Conservation (phyloP, 208 protist genomes). For the Acanthamoeba lenticulata region DNA sequence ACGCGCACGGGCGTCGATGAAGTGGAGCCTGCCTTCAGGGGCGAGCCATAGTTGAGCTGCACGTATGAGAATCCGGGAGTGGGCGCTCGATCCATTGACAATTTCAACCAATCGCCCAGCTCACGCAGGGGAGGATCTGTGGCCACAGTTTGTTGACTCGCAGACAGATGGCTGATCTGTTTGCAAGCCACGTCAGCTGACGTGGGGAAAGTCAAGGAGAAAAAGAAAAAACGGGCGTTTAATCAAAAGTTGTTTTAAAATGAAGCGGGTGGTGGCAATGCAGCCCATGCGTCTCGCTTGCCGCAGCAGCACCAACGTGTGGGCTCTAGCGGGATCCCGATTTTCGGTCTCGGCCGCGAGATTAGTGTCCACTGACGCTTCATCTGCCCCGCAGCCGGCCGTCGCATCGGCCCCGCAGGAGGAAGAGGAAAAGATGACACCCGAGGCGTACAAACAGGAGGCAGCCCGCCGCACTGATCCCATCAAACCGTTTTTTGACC, state of each 20-base stretch:
- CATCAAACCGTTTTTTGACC: neutral
- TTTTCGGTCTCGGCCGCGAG: neutral
- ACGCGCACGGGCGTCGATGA: neutral
- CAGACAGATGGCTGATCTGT: neutral
- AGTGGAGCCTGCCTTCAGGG: neutral
- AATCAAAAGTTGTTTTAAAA: neutral
- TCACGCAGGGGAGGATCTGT: too few relatives aligned
- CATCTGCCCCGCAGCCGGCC: neutral
- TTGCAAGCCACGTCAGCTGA: neutral
- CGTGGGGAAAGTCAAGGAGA: neutral
- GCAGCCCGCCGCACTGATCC: neutral
- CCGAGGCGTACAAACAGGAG: conserved; percentile 8
- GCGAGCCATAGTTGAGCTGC: neutral
- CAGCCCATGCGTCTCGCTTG: neutral
- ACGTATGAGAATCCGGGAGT: neutral
- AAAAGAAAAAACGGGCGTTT: neutral
- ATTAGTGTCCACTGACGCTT: neutral
- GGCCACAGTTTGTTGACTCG: too few relatives aligned
- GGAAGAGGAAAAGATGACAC: neutral
- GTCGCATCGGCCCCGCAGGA: neutral
- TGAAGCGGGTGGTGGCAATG: neutral
- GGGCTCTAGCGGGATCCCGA: too few relatives aligned
- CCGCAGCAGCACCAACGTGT: neutral
- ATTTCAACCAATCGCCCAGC: too few relatives aligned
- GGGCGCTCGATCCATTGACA: too few relatives aligned